phyloP scores from a whole-genome alignment of 2,329 filamentous ascomycete genomes.

The Colletotrichum somersetense region DNA sequence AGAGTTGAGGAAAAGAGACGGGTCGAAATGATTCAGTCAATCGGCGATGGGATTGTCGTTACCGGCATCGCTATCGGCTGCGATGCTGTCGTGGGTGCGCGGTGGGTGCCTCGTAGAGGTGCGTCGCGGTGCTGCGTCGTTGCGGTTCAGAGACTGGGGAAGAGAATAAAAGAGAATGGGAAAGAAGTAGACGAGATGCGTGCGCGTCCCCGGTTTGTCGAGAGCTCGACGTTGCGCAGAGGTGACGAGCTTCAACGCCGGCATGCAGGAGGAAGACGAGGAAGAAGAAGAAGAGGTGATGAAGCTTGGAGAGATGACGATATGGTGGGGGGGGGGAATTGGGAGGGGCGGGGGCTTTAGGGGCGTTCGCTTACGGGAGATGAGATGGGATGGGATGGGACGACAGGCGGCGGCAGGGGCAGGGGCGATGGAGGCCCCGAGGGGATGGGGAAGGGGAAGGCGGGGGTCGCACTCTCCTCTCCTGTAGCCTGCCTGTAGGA shows the following conservation, averaged over 20 bases:
- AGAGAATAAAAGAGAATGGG: too few relatives aligned
- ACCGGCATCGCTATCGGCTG: conserved; percentile 4
- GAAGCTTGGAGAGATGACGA: not conserved
- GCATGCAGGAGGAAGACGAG: not conserved
- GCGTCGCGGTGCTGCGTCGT: not conserved
- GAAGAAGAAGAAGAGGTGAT: not conserved
- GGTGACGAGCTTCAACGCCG: not conserved
- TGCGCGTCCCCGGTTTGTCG: not conserved
- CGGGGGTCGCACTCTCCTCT: not conserved
- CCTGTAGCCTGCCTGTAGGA: too few relatives aligned
- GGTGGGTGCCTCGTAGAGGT: too few relatives aligned
- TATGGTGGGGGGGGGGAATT: not conserved
- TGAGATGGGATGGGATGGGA: conserved; percentile 36
- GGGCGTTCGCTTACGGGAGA: not conserved
- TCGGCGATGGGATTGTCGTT: not conserved
- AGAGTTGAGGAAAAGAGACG: rapidly evolving
- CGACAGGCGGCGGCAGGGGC: conserved; percentile 13
- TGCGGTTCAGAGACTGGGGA: too few relatives aligned
- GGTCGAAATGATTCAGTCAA: not conserved
- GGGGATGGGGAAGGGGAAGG: too few relatives aligned
- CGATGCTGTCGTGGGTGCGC: too few relatives aligned
- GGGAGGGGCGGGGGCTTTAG: not conserved
- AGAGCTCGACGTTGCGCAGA: not conserved
- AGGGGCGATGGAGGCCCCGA: too few relatives aligned
- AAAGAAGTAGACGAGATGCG: not conserved